Percentiles rank a stretch among this genome's conserved stretches.
Conservation (phyloP, 768 basidiomycete genomes). For the Lactarius tabidus region DNA sequence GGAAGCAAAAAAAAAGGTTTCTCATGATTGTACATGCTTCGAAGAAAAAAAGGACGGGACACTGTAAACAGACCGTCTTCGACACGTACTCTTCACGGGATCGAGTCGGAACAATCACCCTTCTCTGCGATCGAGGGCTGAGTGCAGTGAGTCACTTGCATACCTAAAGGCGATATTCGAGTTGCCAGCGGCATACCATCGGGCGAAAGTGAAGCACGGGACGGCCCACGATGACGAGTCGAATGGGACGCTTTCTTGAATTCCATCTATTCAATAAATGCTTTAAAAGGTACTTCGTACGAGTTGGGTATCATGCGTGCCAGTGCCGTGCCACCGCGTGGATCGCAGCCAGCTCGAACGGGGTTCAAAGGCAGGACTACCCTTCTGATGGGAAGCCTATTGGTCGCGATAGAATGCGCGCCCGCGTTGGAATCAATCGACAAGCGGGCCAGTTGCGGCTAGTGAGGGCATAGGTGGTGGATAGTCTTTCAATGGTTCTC, state of each 20-base stretch:
- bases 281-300: background rate
- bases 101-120: background rate
- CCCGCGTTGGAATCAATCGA: background rate
- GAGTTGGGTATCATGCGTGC: background rate
- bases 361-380: background rate
- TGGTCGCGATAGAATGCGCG: background rate
- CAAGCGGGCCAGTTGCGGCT: slow-evolving; percentile 5
- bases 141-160: background rate
- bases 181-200: background rate
- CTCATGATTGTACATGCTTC: background rate
- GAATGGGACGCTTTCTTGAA: background rate
- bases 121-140: background rate
- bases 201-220: background rate
- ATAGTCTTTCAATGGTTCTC: slow-evolving; percentile 49
- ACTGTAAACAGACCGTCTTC: background rate
- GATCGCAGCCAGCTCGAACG: background rate
- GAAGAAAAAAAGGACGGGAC: background rate
- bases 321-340: background rate
- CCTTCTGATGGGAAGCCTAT: background rate
- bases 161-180: background rate
- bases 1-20: background rate
- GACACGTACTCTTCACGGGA: background rate
- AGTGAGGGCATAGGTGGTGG: slow-evolving; percentile 33
- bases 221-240: background rate
- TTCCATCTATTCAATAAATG: background rate